Percentiles rank a stretch among this genome's conserved stretches.
Evolutionary conservation across 2,329 filamentous ascomycete species (phyloP).

Genomic region (Coniochaeta prunicola): DNA sequence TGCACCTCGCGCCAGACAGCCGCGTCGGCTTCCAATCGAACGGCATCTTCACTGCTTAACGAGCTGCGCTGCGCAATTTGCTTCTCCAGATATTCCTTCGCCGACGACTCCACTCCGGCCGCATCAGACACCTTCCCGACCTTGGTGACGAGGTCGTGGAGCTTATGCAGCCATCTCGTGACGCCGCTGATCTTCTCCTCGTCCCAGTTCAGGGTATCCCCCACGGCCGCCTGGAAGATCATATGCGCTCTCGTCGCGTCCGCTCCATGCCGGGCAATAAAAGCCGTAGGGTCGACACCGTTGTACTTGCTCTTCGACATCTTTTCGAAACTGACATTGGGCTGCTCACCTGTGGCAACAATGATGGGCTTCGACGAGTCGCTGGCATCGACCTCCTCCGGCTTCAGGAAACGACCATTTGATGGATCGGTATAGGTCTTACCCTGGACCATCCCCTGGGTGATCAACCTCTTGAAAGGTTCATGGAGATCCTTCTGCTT

Average conservation of each 20-base stretch:
- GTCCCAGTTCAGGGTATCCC: slow-evolving; percentile 82
- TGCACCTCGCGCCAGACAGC: slow-evolving; percentile 61
- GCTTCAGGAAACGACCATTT: slow-evolving; percentile 69
- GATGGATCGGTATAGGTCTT: slow-evolving; percentile 71
- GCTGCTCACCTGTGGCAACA: slow-evolving; percentile 48
- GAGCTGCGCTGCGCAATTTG: slow-evolving; percentile 19
- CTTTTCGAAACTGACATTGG: slow-evolving; percentile 70
- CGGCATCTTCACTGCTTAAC: slow-evolving; percentile 23
- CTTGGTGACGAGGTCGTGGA: slow-evolving; percentile 49
- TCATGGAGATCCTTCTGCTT: slow-evolving; percentile 43
- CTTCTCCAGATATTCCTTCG: slow-evolving; percentile 28
- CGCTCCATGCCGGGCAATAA: slow-evolving; percentile 69
- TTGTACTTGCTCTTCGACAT: slow-evolving; percentile 97
- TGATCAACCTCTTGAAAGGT: slow-evolving; percentile 75
- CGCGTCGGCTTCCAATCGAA: slow-evolving; percentile 37
- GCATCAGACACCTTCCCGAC: slow-evolving; percentile 13
- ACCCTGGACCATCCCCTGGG: slow-evolving; percentile 91
- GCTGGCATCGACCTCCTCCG: slow-evolving; percentile 63
- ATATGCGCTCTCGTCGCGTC: slow-evolving; percentile 83
- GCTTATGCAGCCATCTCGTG: slow-evolving; percentile 68
- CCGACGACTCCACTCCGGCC: slow-evolving; percentile 5
- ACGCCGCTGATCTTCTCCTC: slow-evolving; percentile 74
- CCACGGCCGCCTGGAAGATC: slow-evolving; percentile 80
- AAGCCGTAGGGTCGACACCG: slow-evolving; percentile 71
- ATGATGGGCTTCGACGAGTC: slow-evolving; percentile 51